A percentile compares a stretch with the other conserved stretches of the same genome.
phyloP scores from a whole-genome alignment of 2,329 filamentous ascomycete species.

The Moelleriella libera region DNA sequence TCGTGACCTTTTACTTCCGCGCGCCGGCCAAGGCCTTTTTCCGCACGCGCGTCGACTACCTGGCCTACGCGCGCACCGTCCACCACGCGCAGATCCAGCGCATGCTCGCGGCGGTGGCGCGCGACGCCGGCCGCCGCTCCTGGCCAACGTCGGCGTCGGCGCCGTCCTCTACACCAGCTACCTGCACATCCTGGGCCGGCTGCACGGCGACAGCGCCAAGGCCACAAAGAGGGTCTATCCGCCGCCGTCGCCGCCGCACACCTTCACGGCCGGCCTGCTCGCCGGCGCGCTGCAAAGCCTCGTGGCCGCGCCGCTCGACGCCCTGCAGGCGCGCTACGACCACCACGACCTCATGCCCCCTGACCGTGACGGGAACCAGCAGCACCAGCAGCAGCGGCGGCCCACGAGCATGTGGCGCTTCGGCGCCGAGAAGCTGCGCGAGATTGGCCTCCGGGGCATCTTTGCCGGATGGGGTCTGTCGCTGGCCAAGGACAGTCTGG shows the following conservation, averaged over 20 bases:
- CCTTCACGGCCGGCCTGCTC: constrained; percentile 55
- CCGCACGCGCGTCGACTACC: constrained; percentile 75
- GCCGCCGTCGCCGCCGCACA: constrained; percentile 46
- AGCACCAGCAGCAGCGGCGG: constrained; percentile 20
- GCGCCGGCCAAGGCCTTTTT: constrained; percentile 90
- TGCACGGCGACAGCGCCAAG: constrained; percentile 49
- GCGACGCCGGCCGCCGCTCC: constrained; percentile 43
- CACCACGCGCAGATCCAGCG: constrained; percentile 30
- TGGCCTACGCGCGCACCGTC: constrained; percentile 41
- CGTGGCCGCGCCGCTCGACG: constrained; percentile 61
- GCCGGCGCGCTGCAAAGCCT: constrained; percentile 58
- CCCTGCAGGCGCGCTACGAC: constrained; percentile 61
- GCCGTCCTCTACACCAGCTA: constrained; percentile 66
- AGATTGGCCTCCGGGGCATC: constrained; percentile 57
- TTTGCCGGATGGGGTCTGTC: constrained; percentile 62
- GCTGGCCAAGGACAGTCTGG: constrained; percentile 54
- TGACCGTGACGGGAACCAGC: no score
- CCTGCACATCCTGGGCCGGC: constrained; percentile 49
- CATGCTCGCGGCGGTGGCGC: constrained; percentile 20
- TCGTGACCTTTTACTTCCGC: constrained; percentile 82
- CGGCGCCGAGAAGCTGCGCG: constrained; percentile 45
- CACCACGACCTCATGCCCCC: constrained; percentile 28
- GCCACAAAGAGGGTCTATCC: constrained; percentile 52
- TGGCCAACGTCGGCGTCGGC: constrained; percentile 62
- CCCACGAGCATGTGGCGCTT: constrained; percentile 61